A percentile compares a stretch with the other conserved stretches of the same genome.
These are phyloP conservation scores for Thalia dealbata DNA, from an alignment of 176 grass and related monocot genomes.

Conservation along the genomic window DNA sequence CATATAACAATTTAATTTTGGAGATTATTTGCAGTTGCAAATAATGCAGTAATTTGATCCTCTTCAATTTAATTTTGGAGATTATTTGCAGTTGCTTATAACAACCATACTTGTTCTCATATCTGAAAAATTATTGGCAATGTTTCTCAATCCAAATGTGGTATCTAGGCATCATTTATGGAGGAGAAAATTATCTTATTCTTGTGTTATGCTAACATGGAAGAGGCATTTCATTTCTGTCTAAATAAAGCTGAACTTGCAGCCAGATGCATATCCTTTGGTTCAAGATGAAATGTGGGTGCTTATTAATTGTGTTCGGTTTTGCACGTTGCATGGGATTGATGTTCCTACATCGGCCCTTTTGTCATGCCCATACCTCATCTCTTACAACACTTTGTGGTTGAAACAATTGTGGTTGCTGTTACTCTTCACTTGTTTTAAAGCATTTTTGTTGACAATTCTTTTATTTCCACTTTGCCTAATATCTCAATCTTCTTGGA, in stretches of 20 bases:
- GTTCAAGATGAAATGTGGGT: background rate
- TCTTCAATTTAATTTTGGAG: background rate
- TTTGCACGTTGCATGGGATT: background rate
- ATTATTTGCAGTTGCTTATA: background rate
- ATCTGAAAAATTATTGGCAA: too few relatives aligned
- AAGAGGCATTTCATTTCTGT: background rate
- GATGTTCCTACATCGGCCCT: too few relatives aligned
- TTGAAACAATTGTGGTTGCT: too few relatives aligned
- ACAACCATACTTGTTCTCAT: too few relatives aligned
- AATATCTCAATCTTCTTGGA: background rate
- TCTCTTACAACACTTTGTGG: too few relatives aligned
- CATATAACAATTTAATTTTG: background rate
- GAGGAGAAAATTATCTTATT: too few relatives aligned
- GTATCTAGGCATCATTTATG: background rate
- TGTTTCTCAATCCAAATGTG: background rate
- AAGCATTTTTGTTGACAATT: too few relatives aligned
- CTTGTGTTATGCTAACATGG: too few relatives aligned
- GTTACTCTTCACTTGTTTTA: too few relatives aligned
- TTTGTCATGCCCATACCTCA: too few relatives aligned
- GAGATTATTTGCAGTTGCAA: background rate
- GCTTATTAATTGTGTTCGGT: background rate
- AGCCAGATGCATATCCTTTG: background rate
- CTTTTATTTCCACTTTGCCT: background rate
- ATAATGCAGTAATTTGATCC: background rate
- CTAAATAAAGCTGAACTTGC: background rate